These are phyloP conservation scores for Ophiocordyceps australis DNA, from an alignment of 2,329 filamentous ascomycete species.

Conservation along the genomic window DNA sequence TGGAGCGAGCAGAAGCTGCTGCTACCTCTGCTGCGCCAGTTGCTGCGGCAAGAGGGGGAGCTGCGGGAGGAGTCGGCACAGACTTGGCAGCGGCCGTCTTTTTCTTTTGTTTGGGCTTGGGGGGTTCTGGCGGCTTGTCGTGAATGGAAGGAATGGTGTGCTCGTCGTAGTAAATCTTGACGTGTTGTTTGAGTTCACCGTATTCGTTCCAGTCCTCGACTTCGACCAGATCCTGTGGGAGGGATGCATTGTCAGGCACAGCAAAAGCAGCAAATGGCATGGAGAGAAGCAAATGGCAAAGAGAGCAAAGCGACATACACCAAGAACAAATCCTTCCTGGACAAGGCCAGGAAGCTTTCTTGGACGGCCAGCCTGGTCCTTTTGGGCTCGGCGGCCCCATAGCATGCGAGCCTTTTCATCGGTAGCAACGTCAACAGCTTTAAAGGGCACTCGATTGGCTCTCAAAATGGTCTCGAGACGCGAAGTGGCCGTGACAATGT, in stretches of 20 bases:
- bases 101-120: conserved; percentile 7
- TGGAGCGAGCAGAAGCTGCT: conserved; percentile 7
- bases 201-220: conserved; percentile 99
- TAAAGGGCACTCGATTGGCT: conserved; percentile 87
- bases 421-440: conserved; percentile 77
- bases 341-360: conserved; percentile 81
- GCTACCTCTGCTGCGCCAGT: conserved; percentile 4
- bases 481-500: conserved; percentile 91
- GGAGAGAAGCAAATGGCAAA: too few species aligned
- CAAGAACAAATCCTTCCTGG: conserved; percentile 70
- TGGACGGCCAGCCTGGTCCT: conserved; percentile 37
- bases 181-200: conserved; percentile 77
- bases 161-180: conserved; percentile 50
- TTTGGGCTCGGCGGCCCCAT: conserved; percentile 70
- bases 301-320: conserved; percentile 39
- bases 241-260: background rate
- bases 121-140: conserved; percentile 26
- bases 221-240: conserved; percentile 64
- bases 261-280: too few species aligned
- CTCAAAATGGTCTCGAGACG: conserved; percentile 92
- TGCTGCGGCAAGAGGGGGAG: conserved; percentile 9
- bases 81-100: conserved; percentile 6
- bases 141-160: conserved; percentile 36
- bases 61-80: conserved; percentile 1
- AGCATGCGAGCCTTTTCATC: conserved; percentile 78